These are phyloP conservation scores for Fragilaria crotonensis DNA, from an alignment of 108 stramenopile species.

Conservation along the genomic window DNA sequence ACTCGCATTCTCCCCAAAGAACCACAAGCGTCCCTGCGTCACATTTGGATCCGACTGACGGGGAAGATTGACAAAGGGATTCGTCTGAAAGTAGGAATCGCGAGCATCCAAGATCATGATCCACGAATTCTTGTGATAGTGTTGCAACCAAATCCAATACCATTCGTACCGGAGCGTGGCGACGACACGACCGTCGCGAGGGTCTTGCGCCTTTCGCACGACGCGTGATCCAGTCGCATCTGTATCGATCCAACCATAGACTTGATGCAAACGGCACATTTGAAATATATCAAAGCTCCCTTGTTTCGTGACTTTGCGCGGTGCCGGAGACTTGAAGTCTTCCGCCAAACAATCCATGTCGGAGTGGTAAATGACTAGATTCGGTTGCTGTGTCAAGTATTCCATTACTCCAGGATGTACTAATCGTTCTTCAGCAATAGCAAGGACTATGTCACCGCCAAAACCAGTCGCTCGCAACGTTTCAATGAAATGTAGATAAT, in stretches of 20 bases:
- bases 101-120: constrained; percentile 77
- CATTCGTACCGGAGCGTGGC: constrained; percentile 79
- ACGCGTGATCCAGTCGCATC: constrained; percentile 17
- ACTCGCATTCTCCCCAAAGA: constrained; percentile 78
- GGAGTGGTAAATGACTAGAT: constrained; percentile 56
- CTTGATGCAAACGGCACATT: constrained; percentile 42
- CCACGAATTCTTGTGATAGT: constrained; percentile 60
- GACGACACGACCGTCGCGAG: constrained; percentile 61
- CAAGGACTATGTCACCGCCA: constrained; percentile 68
- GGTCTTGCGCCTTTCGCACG: constrained; percentile 39
- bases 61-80: constrained; percentile 45
- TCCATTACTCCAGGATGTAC: constrained; percentile 49
- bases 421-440: constrained; percentile 36
- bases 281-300: constrained; percentile 35
- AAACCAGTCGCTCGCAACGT: constrained; percentile 52
- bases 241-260: constrained; percentile 32
- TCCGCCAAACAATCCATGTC: constrained; percentile 49
- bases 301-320: constrained; percentile 21
- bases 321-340: constrained; percentile 21
- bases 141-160: constrained; percentile 81
- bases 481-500: constrained; percentile 70
- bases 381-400: constrained; percentile 45
- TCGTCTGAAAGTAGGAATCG: constrained; percentile 70
- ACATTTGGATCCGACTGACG: constrained; percentile 1
- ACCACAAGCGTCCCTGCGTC: constrained; percentile 48